Conservation (phyloP, 208 protist species). For the Acanthamoeba polyphaga region DNA sequence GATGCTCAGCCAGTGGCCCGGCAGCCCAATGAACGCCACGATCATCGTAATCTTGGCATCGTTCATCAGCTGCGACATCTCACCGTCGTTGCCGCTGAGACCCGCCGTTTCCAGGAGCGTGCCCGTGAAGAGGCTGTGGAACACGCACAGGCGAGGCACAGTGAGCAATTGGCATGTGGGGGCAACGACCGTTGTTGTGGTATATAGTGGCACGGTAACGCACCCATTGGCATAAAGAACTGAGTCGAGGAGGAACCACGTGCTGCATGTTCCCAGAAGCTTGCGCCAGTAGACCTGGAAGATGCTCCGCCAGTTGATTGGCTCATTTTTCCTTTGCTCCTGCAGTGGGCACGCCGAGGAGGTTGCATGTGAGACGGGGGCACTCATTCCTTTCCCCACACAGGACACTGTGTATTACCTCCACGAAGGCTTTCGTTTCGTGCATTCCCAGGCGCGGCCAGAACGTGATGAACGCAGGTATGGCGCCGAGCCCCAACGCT, state of each 20-base stretch:
- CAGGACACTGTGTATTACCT: background rate
- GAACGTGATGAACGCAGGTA: conserved; percentile 42
- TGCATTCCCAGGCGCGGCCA: conserved; percentile 57
- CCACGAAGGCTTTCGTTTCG: conserved; percentile 20
- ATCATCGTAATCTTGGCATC: conserved; percentile 47
- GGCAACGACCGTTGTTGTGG: background rate
- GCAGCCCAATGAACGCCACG: conserved; percentile 77
- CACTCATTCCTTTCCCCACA: too few relatives aligned
- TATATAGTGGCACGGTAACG: background rate
- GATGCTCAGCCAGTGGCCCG: conserved; percentile 84
- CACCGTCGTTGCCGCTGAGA: conserved; percentile 24
- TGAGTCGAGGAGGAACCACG: conserved; percentile 91
- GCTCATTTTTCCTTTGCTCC: conserved; percentile 54
- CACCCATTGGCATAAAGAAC: conserved; percentile 88
- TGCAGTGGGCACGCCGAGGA: background rate
- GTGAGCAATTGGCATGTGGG: background rate
- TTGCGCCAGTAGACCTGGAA: conserved; percentile 35
- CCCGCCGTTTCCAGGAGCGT: conserved; percentile 53
- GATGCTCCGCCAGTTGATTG: conserved; percentile 7
- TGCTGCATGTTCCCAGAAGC: conserved; percentile 86
- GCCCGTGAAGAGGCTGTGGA: conserved; percentile 3
- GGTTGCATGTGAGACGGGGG: background rate
- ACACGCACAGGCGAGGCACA: background rate
- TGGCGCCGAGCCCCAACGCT: conserved; percentile 2
- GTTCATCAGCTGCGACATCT: conserved; percentile 62